Evolutionary conservation across 768 basidiomycete species (phyloP), one percentile per base, ranked within the genome.

Genomic region (Mycena latifolia): DNA sequence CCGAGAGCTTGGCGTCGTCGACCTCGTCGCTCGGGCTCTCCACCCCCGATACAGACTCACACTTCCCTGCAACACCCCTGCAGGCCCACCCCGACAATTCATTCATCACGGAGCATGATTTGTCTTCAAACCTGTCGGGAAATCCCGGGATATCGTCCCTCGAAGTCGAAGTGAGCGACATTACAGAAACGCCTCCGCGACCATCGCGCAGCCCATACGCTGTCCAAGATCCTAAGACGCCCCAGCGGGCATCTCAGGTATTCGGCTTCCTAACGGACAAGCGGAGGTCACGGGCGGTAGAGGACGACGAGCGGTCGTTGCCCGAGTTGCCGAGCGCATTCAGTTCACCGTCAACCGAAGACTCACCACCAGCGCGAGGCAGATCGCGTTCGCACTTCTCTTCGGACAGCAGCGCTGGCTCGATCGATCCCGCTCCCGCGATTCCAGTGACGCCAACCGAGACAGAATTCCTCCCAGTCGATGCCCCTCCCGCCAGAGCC

Each of bases 171-270:
- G 80, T 88, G 55, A 92, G 91, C 74, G 78, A 81, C 24, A 78
- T 78, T 15, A 77, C 80, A 25, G 85, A 88, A 56, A 76, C 74
- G n/a, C 74, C 76, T 45, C 72, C 76, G 22, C 71, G 56, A 65
- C 71, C 59, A 63, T 64, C 51, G 61, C 45, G 66, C 41, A 69
- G 61, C 35, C 79, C 82, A 15, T 80, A 84, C 66, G 69, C 64
- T 27, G 72, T 67, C 58, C 71, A 75, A 27, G 80, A 83, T 43
- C 80, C 85, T 6, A 79, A 77, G 61, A 89, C 88, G 27, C 87
- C 90, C 17, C 87, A 86, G 68, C 84, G 90, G 33, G 92, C 92
- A 24, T 90, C 92, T 3, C 88, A 93, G 67, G 84, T 94, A 22
- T 94, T 94, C 63, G 86, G 82, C 6, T 94, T 94, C 77, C 77